Base-by-base conservation (phyloP, 2,329 filamentous ascomycete species). In the Elsinoe australis region DNA sequence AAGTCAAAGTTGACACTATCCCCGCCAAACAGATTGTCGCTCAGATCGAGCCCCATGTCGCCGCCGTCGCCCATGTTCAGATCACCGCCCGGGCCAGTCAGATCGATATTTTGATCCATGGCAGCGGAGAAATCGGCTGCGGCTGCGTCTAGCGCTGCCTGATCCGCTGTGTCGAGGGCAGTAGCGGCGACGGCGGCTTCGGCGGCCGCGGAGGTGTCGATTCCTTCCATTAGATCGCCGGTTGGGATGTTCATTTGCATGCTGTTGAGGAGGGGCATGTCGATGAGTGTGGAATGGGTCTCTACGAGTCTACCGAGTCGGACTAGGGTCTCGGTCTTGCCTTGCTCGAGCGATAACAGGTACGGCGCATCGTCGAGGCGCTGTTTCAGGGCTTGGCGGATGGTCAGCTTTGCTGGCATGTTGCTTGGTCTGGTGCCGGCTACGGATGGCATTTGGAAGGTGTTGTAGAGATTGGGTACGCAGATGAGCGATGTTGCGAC, bases 401-500 rank as follows among this genome's bases (percentile, higher is more conserved):
- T 19, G 4, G 51, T 54, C 4, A 35, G 45, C n/a, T 38, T 22
- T 9, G 17, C 15, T 5, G 38, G 22, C 34, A 31, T 33, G 14
- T 32, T 33, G 19, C 12, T 19, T 4, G 21, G 38, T 17, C 19
- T 31, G 9, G 22, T 54, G 54, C 68, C 69, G 56, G 73, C 73
- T n/a, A 63, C 60, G 1, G 61, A 61, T 4, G 64, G 57, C 1
- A 60, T 61, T 31, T 47, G 39, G 14, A 44, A 44, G 12, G 36
- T 67, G 59, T 65, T 61, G 53, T 59, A 60, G 22, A 60, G 67
- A 51, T 58, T 67, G 58, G 83, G 82, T 0, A 83, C 79, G 58
- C 83, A 86, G 7, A 89, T 71, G 5, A 89, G 67, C 1, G 82
- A 77, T 2, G 76, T 78, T 2, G 77, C 83, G 7, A 88, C 72